Percentiles rank a stretch among this genome's conserved stretches.
phyloP scores from a whole-genome alignment of 495 filamentous ascomycete genomes.

The Bathelium albidoporum region DNA sequence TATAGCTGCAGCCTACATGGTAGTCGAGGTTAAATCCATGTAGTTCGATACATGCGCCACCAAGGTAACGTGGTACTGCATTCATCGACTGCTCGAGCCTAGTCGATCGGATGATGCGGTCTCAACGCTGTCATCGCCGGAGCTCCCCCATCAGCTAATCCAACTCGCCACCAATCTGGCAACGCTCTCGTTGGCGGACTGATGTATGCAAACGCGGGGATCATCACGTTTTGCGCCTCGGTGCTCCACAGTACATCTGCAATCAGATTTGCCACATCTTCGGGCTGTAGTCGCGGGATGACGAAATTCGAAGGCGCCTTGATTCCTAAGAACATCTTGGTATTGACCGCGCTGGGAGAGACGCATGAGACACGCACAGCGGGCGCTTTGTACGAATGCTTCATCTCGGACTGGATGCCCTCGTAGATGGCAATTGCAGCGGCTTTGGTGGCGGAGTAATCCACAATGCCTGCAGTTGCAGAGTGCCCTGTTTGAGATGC shows the following conservation, averaged over 20 bases:
- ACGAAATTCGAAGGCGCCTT: conserved; percentile 10
- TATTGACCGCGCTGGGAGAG: conserved; percentile 27
- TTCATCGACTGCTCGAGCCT: no score
- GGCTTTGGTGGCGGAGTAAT: conserved; percentile 50
- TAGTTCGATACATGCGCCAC: no score
- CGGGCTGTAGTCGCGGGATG: background rate
- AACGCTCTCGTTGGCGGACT: conserved; percentile 7
- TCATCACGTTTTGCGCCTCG: background rate
- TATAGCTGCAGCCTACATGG: no score
- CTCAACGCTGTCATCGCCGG: conserved; percentile 5
- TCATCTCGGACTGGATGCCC: conserved; percentile 25
- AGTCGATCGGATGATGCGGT: conserved; percentile 7
- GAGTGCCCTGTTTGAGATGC: conserved; percentile 48
- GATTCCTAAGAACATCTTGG: conserved; percentile 16
- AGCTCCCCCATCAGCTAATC: conserved; percentile 1
- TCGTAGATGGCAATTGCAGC: conserved; percentile 47
- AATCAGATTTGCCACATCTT: conserved; percentile 1
- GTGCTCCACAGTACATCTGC: conserved; percentile 3
- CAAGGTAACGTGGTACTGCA: no score
- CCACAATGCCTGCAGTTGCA: conserved; percentile 38
- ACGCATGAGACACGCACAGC: conserved; percentile 27
- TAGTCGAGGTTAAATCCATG: no score
- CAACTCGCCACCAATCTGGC: conserved; percentile 7
- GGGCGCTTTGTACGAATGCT: conserved; percentile 25
- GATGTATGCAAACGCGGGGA: conserved; percentile 10